These are phyloP conservation scores for Datura wrightii DNA, from an alignment of 257 asterid species.

Conservation along the genomic window DNA sequence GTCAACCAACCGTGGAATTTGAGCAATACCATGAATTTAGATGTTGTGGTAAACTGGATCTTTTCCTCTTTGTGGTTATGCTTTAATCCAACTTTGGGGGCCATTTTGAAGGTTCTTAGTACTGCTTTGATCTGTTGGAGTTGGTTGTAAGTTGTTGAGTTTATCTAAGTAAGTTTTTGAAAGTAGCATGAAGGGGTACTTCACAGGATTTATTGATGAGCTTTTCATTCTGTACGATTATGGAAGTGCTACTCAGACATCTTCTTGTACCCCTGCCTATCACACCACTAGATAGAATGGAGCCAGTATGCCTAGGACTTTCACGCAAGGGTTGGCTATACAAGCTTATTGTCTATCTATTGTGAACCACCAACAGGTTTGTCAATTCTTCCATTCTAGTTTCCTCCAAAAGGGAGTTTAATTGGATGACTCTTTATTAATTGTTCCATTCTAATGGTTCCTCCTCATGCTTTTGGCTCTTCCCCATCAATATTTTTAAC, in stretches of 20 bases:
- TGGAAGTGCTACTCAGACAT: background rate
- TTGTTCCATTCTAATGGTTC: background rate
- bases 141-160: background rate
- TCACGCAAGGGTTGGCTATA: background rate
- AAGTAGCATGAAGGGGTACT: slow-evolving; percentile 13
- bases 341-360: slow-evolving; percentile 13
- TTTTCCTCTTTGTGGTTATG: slow-evolving; percentile 5
- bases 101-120: slow-evolving; percentile 3
- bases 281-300: background rate
- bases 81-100: background rate
- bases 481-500: background rate
- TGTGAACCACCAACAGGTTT: background rate
- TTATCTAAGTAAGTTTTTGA: background rate
- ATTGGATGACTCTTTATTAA: background rate
- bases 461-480: slow-evolving; percentile 1
- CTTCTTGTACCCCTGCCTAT: background rate
- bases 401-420: background rate
- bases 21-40: background rate
- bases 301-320: background rate
- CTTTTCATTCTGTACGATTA: background rate
- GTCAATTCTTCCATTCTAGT: background rate
- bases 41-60: slow-evolving; percentile 3
- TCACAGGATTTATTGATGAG: background rate
- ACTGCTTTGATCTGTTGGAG: background rate
- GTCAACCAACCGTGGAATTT: background rate